phyloP scores from a whole-genome alignment of 768 basidiomycete genomes.

The Suillus clintonianus region DNA sequence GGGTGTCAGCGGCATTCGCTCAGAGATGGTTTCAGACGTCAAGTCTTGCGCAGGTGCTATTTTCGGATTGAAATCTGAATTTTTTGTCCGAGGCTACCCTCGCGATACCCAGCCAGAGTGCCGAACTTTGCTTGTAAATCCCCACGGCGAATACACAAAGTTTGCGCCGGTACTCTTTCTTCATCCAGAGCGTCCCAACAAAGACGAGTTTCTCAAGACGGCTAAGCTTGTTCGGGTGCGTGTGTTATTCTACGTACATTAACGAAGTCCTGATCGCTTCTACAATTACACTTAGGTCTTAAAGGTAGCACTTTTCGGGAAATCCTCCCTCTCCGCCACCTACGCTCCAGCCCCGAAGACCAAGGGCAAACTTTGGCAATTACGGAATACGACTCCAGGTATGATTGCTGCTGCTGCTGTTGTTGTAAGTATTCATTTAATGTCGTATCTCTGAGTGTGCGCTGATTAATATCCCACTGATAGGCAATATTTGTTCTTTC shows the following conservation, averaged over 20 bases:
- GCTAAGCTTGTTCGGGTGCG: neutral
- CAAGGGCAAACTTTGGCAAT: slow-evolving; percentile 6
- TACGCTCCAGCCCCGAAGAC: neutral
- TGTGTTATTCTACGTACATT: neutral
- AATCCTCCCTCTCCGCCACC: neutral
- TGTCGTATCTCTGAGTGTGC: neutral
- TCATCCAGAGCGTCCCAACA: neutral
- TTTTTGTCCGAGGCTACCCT: neutral
- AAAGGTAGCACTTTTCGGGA: neutral
- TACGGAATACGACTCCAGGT: neutral
- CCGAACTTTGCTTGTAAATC: neutral
- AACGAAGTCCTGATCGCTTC: neutral
- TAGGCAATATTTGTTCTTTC: slow-evolving; percentile 10
- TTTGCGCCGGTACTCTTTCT: slow-evolving; percentile 4
- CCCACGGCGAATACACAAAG: slow-evolving; percentile 1
- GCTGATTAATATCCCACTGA: neutral
- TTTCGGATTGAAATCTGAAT: neutral
- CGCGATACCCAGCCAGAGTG: neutral
- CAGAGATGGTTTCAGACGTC: slow-evolving; percentile 1
- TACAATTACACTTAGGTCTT: neutral
- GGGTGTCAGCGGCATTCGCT: neutral
- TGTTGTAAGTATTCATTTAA: neutral
- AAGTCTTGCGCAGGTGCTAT: slow-evolving; percentile 1
- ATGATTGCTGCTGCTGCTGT: slow-evolving; percentile 7
- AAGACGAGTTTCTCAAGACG: slow-evolving; percentile 1